Base-by-base conservation (phyloP, 1,284 basidiomycete genomes). In the Boletus smithii region DNA sequence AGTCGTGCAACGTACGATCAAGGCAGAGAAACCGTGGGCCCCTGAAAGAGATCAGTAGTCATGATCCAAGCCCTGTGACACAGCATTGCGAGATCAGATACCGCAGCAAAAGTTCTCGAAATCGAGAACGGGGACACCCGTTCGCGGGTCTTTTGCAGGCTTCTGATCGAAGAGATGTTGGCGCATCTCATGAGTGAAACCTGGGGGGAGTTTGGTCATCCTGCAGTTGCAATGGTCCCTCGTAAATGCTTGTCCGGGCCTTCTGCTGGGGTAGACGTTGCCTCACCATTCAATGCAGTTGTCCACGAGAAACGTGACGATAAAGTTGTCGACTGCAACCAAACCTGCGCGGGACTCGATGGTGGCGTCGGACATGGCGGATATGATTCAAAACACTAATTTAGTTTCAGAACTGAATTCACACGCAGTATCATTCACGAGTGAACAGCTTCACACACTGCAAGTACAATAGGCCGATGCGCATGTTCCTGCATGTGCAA, bases 31-130 rank as follows among this genome's bases (percentile, higher is more conserved):
- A 0, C 89, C 89, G 68, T 91, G 90, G 2, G 88, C 88, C 6
- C 86, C 88, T 86, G 53, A 27, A 24, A 36, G 23, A 18, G 26
- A 32, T 23, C 1, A 8, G 20, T 4, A 2, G 23, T 47, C 24
- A 27, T 35, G 22, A 58, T 26, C 10, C n/a, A n/a, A n/a, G n/a
- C n/a, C n/a, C n/a, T n/a, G n/a, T n/a, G n/a, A 27, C 22, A 17
- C 7, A 11, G 11, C 14, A 3, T 1, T 26, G 44, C 24, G 31
- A 30, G 40, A 51, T 43, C 13, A 48, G 71, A 45, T 54, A 82
- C 85, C 84, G 60, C 88, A 91, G 60, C 88, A 91, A 59, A 82
- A 88, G 45, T 82, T 76, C 55, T 90, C 80, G 36, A 91, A 76
- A 57, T 89, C 80, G 5, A 89, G 53, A 7, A 88, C 67, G 2